phyloP scores from a whole-genome alignment of 768 basidiomycete species.

The Leccinum aurantiacum region DNA sequence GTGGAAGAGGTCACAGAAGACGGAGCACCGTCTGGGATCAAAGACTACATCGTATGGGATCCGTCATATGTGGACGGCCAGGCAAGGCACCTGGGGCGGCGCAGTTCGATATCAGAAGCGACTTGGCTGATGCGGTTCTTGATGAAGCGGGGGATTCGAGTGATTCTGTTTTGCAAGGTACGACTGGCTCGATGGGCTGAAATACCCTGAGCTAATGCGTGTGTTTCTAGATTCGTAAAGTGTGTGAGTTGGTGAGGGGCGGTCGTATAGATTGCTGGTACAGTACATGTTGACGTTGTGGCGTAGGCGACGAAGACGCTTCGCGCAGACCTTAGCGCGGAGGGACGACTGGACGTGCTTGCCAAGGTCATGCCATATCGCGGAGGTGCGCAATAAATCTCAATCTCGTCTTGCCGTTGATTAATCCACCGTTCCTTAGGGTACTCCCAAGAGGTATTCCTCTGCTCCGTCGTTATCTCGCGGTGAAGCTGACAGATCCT shows the following conservation, averaged over 20 bases:
- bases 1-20: slow-evolving; percentile 73
- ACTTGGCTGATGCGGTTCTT: slow-evolving; percentile 71
- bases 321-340: slow-evolving; percentile 64
- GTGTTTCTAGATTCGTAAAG: slow-evolving; percentile 62
- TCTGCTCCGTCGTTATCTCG: not conserved
- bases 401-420: not conserved
- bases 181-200: not conserved
- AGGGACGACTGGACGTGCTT: slow-evolving; percentile 76
- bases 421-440: slow-evolving; percentile 39
- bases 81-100: slow-evolving; percentile 53
- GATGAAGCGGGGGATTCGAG: slow-evolving; percentile 77
- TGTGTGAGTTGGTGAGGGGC: slow-evolving; percentile 70
- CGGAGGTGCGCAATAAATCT: slow-evolving; percentile 54
- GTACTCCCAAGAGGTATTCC: slow-evolving; percentile 65
- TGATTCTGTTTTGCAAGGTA: slow-evolving; percentile 90
- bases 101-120: slow-evolving; percentile 66
- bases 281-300: slow-evolving; percentile 16
- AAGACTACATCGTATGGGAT: slow-evolving; percentile 81
- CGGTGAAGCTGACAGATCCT: not conserved
- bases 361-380: slow-evolving; percentile 79
- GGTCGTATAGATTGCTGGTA: not conserved
- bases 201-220: not conserved
- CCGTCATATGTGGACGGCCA: slow-evolving; percentile 56
- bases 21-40: slow-evolving; percentile 78
- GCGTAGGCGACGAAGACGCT: slow-evolving; percentile 77